Percentiles rank a stretch among this genome's conserved stretches.
Conservation (phyloP, 2,329 filamentous ascomycete genomes). For the Alternaria ethzedia region DNA sequence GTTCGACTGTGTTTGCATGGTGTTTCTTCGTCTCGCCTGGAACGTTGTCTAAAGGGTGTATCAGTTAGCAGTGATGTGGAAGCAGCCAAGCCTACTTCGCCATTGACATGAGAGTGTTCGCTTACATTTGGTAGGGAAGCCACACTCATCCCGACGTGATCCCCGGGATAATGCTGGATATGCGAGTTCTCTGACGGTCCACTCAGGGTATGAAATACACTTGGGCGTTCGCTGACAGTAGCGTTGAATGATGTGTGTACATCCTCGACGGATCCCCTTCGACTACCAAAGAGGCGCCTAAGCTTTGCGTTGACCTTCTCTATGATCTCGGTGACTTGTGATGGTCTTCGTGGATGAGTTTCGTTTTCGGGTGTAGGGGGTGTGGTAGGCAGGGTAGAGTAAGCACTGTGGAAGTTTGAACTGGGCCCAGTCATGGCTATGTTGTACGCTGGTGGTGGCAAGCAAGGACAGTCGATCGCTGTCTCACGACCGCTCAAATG, state of each 20-base stretch:
- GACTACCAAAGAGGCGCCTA: slow-evolving; percentile 4
- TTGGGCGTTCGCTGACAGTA: not conserved
- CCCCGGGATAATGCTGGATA: not conserved
- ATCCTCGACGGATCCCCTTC: slow-evolving; percentile 4
- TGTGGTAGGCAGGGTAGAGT: slow-evolving; percentile 1
- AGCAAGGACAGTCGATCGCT: not conserved
- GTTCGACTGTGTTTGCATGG: not conserved
- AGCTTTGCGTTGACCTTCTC: slow-evolving; percentile 2
- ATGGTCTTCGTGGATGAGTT: not conserved
- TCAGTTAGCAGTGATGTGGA: slow-evolving; percentile 13
- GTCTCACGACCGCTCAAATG: not conserved
- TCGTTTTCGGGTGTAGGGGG: not conserved
- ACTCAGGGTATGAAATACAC: not conserved
- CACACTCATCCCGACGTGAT: not conserved
- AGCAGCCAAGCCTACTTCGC: slow-evolving; percentile 9
- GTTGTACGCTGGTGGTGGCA: not conserved
- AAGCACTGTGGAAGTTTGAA: not conserved
- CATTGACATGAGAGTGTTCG: not conserved
- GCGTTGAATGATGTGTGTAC: not conserved
- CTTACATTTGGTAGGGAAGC: slow-evolving; percentile 11
- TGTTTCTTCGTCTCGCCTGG: not conserved
- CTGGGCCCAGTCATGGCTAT: not conserved
- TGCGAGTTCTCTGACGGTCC: not conserved
- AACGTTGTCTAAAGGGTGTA: slow-evolving; percentile 4
- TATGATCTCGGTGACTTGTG: slow-evolving; percentile 7